Evolutionary conservation across 192 early-diverging fungal genomes (phyloP).

Genomic region (Coemansia sp.): DNA sequence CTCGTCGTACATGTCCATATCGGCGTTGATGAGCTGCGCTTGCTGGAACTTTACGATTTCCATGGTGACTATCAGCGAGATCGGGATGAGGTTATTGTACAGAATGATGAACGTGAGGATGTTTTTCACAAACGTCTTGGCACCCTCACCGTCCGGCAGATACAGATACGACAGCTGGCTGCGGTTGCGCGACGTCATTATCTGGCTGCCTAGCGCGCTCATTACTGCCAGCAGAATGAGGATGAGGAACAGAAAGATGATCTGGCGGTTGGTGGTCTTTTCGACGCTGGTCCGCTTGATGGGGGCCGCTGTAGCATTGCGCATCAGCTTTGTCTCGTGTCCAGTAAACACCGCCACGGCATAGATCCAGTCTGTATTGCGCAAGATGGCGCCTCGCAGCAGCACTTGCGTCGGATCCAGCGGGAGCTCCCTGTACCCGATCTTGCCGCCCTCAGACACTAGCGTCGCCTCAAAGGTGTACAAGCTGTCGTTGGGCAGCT

Average conservation of each 20-base stretch:
- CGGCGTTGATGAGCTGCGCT: constrained; percentile 88
- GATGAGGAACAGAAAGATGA: constrained; percentile 74
- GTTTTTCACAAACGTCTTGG: constrained; percentile 75
- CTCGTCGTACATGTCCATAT: constrained; percentile 88
- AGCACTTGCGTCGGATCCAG: constrained; percentile 92
- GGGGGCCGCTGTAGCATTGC: constrained; percentile 90
- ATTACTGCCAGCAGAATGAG: constrained; percentile 68
- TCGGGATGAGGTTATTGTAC: constrained; percentile 95
- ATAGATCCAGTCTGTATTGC: constrained; percentile 89
- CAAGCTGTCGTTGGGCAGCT: constrained; percentile 80
- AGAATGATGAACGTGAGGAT: constrained; percentile 83
- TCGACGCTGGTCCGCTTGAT: constrained; percentile 89
- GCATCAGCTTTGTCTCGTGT: constrained; percentile 93
- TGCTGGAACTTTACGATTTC: constrained; percentile 90
- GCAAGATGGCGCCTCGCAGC: constrained; percentile 85
- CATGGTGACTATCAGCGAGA: constrained; percentile 90
- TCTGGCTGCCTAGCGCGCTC: constrained; percentile 50
- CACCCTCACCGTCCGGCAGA: constrained; percentile 51
- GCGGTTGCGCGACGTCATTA: constrained; percentile 21
- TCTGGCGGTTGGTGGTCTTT: constrained; percentile 86
- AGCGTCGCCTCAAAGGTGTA: constrained; percentile 82
- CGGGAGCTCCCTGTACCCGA: constrained; percentile 74
- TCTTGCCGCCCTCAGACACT: constrained; percentile 34
- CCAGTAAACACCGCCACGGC: constrained; percentile 89
- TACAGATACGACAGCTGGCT: constrained; percentile 59